Evolutionary conservation across 169 alveolate genomes (phyloP), one percentile per base, ranked within the genome.

Genomic region (Plasmodium malariae): DNA sequence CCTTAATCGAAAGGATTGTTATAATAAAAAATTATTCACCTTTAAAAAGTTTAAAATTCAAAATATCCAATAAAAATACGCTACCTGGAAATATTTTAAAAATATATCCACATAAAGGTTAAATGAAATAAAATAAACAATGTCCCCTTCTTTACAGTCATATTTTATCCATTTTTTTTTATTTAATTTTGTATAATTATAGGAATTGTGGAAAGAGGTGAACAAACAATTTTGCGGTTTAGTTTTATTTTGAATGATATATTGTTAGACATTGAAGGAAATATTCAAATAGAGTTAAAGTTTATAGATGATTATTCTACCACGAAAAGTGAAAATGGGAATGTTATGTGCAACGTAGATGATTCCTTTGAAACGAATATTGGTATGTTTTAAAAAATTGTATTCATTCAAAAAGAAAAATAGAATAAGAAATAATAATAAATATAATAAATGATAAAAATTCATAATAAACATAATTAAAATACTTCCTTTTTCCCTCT

Each of bases 191-290:
- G 4, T 26, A 71, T 37, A 36, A 68, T 59, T 11, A 34, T 37
- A 86, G 92, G 92, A 17, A 32, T 69, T 45, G 45, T 86, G n/a
- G 70, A 86, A 86, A 55, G 21, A 62, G 51, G 65, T 21, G 92
- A 62, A 45, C 72, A 59, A n/a, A 40, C 17, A 32, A n/a, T 86
- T 43, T 34, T 86, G 59, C 54, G 74, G 37, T 40, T 68, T 70
- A 86, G 87, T 34, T 86, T 86, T 40, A 70, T 86, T 36, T 40
- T 86, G 17, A 71, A 54, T 71, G 92, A 86, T 40, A 51, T 86
- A 57, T 45, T 86, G 28, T 24, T 86, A 49, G 92, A 86, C 60
- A 86, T 86, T 43, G 92, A 86, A 51, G 92, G 92, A 14, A 68
- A 86, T 54, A 86, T 86, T 59, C 87, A 86, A 72, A 86, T 86